Evolutionary conservation across 2,329 filamentous ascomycete genomes (phyloP), one percentile per base, ranked within the genome.

Genomic region (Hymenoscyphus fructigenus): DNA sequence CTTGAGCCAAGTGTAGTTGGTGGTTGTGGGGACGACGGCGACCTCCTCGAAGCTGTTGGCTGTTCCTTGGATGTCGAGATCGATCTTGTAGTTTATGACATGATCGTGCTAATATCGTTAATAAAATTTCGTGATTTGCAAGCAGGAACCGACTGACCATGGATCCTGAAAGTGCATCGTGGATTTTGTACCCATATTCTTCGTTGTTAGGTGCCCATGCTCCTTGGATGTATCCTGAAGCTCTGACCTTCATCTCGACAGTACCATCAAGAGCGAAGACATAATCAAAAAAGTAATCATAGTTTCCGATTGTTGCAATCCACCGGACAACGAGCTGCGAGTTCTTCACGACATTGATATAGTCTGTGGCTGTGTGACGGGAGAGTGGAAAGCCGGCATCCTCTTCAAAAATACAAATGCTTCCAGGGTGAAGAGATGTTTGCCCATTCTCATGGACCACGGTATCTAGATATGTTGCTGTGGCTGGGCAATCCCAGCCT

Each of bases 381-480:
- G 79, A 78, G 1, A 86, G 79, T 1, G 83, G 79, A 68, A 79
- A 81, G 53, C 81, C 81, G 0, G 81, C 74, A 17, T 81, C 80
- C 61, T 77, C 79, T 71, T 87, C 84, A 65, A 86, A 86, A 32
- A 86, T 65, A 69, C 85, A 88, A 53, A 88, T 80, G 64, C 79
- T 81, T 71, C 83, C 79, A 1, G 76, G 73, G 61, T 84, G 81
- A 0, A 77, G 80, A 65, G 78, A 76, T 0, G 79, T 80, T 1
- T 76, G 79, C 63, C 81, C 80, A 0, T 73, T 74, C 2, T 78
- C 77, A 63, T 80, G 82, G 62, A 81, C 82, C 2, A 78, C 77
- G 0, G 76, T 76, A 70, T 84, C 81, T 47, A 84, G 76, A 65
- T 81, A 85, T 0, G 80, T 83, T 0, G 83, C 77, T 57, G 83